Evolutionary conservation across 1,284 basidiomycete genomes (phyloP).

Genomic region (Cronartium quercuum): DNA sequence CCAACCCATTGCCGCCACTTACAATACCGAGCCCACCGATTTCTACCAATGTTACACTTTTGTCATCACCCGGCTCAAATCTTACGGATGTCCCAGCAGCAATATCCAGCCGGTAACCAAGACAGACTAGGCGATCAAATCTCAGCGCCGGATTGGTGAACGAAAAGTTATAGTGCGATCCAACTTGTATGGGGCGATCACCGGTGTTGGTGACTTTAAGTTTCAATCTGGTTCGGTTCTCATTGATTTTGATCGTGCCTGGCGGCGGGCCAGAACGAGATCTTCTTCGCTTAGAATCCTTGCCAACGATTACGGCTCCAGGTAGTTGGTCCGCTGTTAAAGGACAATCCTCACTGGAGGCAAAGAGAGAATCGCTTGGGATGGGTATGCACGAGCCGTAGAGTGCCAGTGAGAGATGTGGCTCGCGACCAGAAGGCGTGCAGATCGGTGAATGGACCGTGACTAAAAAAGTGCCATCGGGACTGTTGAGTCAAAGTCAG

Average conservation of each 20-base stretch:
- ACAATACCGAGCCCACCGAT: conserved; percentile 69
- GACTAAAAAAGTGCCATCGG: conserved; percentile 71
- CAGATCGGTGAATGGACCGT: conserved; percentile 68
- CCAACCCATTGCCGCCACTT: conserved; percentile 66
- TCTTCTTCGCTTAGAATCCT: conserved; percentile 28
- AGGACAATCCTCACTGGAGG: conserved; percentile 4
- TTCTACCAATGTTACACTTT: conserved; percentile 72
- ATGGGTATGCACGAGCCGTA: conserved; percentile 88
- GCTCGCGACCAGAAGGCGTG: conserved; percentile 76
- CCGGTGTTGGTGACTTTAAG: conserved; percentile 84
- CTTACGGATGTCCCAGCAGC: conserved; percentile 88
- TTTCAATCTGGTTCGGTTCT: conserved; percentile 62
- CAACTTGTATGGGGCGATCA: conserved; percentile 88
- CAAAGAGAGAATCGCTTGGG: conserved; percentile 57
- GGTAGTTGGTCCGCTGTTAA: conserved; percentile 53
- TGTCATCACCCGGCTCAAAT: conserved; percentile 88
- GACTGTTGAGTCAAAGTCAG: not conserved
- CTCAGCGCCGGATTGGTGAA: conserved; percentile 76
- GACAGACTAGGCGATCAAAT: conserved; percentile 74
- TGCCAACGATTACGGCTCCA: conserved; percentile 55
- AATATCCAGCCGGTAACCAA: conserved; percentile 84
- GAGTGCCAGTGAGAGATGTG: conserved; percentile 71
- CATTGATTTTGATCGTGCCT: conserved; percentile 64
- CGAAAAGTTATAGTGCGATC: conserved; percentile 83
- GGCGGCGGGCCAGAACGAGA: conserved; percentile 39